Conservation (phyloP, 2,329 filamentous ascomycete species). For the Blastomyces percursus region DNA sequence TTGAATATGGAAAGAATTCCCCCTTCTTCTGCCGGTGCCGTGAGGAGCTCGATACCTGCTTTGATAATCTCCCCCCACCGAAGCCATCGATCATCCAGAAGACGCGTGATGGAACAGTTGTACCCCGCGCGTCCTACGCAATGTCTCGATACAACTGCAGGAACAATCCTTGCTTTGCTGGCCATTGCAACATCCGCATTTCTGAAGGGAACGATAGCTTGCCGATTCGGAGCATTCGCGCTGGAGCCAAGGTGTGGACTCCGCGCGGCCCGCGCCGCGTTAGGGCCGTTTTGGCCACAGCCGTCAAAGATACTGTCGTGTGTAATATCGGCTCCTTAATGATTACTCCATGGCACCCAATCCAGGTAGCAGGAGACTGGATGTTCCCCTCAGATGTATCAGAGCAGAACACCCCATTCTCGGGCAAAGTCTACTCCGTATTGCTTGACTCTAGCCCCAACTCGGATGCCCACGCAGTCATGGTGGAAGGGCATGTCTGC, state of each 20-base stretch:
- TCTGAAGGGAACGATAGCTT: slow-evolving; percentile 29
- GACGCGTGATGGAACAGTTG: not conserved
- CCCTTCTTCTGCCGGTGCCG: slow-evolving; percentile 44
- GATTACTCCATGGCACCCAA: slow-evolving; percentile 52
- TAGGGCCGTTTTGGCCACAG: slow-evolving; percentile 42
- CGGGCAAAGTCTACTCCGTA: slow-evolving; percentile 47
- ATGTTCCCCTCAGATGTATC: slow-evolving; percentile 37
- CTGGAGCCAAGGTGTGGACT: slow-evolving; percentile 42
- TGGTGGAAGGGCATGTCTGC: slow-evolving; percentile 36
- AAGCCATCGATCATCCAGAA: slow-evolving; percentile 12
- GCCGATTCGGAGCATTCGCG: slow-evolving; percentile 36
- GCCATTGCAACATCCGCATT: slow-evolving; percentile 38
- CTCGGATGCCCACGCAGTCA: slow-evolving; percentile 41
- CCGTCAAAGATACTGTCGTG: slow-evolving; percentile 32
- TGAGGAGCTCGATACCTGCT: slow-evolving; percentile 38
- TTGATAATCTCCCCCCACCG: slow-evolving; percentile 24
- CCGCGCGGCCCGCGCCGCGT: slow-evolving; percentile 42
- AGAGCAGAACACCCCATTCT: slow-evolving; percentile 31
- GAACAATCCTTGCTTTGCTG: slow-evolving; percentile 44
- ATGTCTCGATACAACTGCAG: slow-evolving; percentile 39
- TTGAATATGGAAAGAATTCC: slow-evolving; percentile 43
- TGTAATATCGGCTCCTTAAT: slow-evolving; percentile 39
- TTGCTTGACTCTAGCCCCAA: slow-evolving; percentile 41
- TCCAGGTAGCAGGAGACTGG: slow-evolving; percentile 37
- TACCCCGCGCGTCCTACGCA: slow-evolving; percentile 12